These are phyloP conservation scores for Microascus cirrosus DNA, from an alignment of 2,329 filamentous ascomycete species.

Conservation along the genomic window DNA sequence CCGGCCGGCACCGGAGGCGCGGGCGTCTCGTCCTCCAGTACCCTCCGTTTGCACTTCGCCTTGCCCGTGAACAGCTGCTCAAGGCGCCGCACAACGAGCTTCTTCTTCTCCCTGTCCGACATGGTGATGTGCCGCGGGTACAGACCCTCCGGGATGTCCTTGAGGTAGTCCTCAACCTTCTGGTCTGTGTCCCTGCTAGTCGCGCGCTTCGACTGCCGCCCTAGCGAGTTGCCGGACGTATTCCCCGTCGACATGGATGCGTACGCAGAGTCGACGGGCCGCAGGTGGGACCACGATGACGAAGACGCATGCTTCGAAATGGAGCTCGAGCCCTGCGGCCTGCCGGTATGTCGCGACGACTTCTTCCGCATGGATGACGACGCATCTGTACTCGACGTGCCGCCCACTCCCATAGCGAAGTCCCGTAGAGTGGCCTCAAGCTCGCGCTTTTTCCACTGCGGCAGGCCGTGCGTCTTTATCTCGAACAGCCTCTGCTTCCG, in stretches of 20 bases:
- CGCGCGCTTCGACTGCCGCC: conserved; percentile 21
- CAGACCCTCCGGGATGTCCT: conserved; percentile 60
- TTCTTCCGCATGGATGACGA: conserved; percentile 28
- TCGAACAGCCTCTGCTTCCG: conserved; percentile 73
- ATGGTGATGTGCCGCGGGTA: conserved; percentile 50
- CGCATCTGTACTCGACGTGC: conserved; percentile 22
- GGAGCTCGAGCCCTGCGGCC: conserved; percentile 25
- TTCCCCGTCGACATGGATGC: conserved; percentile 53
- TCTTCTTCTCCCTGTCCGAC: conserved; percentile 66
- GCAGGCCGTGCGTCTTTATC: conserved; percentile 65
- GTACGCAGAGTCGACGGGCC: conserved; percentile 51
- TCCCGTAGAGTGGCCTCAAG: conserved; percentile 62
- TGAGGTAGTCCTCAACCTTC: conserved; percentile 58
- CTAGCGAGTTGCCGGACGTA: conserved; percentile 21
- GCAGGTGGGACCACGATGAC: conserved; percentile 39
- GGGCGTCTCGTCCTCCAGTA: conserved; percentile 6
- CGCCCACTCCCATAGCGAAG: conserved; percentile 55
- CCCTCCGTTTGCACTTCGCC: conserved; percentile 13
- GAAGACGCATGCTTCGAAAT: conserved; percentile 40
- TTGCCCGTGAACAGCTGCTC: conserved; percentile 78
- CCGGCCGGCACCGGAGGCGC: conserved; percentile 6
- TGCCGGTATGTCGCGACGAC: conserved; percentile 17
- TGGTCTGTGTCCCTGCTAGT: conserved; percentile 35
- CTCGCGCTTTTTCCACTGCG: conserved; percentile 62
- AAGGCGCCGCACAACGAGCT: conserved; percentile 61